Evolutionary conservation across 495 filamentous ascomycete genomes (phyloP), one percentile per base, ranked within the genome.

Genomic region (Cercophora scortea): DNA sequence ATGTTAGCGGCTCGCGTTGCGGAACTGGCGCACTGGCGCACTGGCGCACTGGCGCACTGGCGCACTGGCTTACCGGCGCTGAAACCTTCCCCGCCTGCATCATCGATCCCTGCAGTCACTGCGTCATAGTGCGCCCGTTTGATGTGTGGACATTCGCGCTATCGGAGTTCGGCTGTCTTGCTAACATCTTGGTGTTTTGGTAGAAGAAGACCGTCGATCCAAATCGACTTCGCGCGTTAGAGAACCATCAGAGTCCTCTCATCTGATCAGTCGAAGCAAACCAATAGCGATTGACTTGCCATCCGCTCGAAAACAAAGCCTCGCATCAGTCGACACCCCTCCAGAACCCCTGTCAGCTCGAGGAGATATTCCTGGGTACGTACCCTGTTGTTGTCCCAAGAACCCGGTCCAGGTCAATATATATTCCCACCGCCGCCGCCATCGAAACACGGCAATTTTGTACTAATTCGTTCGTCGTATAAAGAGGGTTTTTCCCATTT

Each of bases 341-440:
- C 59, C 66, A 8, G 61, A 62, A 25, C 72, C 74, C 9, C 61
- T 79, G 39, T 74, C 75, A 32, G 76, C 71, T 33, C 64, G 77
- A 49, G 77, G 76, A 32, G 77, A 80, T 62, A 52, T 74, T 46
- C 67, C 59, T 47, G 75, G 77, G 75, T 79, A 70, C 42, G 72
- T 68, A 34, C 39, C 33, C 48, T 32, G 18, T 55, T 32, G 25
- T 25, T 25, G 18, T 51, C 35, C 42, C 47, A 10, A n/a, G 25
- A 25, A 25, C 25, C 25, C 25, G 25, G 25, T 25, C 25, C 5
- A 25, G 25, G 25, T 25, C 25, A 2, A 25, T 25, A 25, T 25
- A 25, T 25, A 25, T 36, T 43, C 9, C 47, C 42, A 43, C 42
- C n/a, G 6, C n/a, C n/a, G n/a, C n/a, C n/a, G n/a, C n/a, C n/a